Evolutionary conservation across 192 early-diverging fungal genomes (phyloP).

Genomic region (Podila epicladia): DNA sequence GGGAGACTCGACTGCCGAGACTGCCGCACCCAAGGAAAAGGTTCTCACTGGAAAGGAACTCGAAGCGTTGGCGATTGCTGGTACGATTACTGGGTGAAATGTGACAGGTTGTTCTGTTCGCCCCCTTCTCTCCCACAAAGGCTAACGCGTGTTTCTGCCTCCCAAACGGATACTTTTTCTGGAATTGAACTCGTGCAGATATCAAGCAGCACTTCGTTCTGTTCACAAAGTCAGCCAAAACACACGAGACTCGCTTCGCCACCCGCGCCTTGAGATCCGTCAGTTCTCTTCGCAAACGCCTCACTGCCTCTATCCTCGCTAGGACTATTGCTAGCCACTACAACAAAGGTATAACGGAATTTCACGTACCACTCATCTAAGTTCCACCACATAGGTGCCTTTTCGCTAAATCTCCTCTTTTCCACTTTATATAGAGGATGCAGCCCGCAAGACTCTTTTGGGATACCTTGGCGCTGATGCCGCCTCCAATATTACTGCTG

Average conservation of each 20-base stretch:
- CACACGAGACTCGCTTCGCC: slow-evolving; percentile 88
- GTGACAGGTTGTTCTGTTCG: too few species aligned
- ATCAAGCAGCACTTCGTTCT: slow-evolving; percentile 87
- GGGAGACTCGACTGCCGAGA: slow-evolving; percentile 24
- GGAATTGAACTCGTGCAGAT: slow-evolving; percentile 62
- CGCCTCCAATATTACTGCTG: slow-evolving; percentile 60
- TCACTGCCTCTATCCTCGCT: slow-evolving; percentile 71
- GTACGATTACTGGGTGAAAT: slow-evolving; percentile 5
- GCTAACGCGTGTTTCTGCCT: too few species aligned
- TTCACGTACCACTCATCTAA: background rate
- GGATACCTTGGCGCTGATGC: slow-evolving; percentile 47
- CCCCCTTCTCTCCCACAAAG: too few species aligned
- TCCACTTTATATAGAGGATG: slow-evolving; percentile 33
- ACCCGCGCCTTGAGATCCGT: slow-evolving; percentile 88
- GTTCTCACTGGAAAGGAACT: slow-evolving; percentile 45
- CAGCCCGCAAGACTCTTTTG: slow-evolving; percentile 35
- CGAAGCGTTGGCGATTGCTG: slow-evolving; percentile 43
- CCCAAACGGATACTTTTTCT: too few species aligned
- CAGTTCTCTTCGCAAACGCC: slow-evolving; percentile 80
- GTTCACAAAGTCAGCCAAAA: slow-evolving; percentile 83
- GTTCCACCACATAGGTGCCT: background rate
- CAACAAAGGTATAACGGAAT: slow-evolving; percentile 52
- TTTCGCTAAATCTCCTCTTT: slow-evolving; percentile 12
- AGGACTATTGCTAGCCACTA: slow-evolving; percentile 66
- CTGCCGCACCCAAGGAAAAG: slow-evolving; percentile 24